Percentiles rank a stretch among this genome's conserved stretches.
Evolutionary conservation across 108 stramenopile species (phyloP).

Genomic region (Fragilaria crotonensis): DNA sequence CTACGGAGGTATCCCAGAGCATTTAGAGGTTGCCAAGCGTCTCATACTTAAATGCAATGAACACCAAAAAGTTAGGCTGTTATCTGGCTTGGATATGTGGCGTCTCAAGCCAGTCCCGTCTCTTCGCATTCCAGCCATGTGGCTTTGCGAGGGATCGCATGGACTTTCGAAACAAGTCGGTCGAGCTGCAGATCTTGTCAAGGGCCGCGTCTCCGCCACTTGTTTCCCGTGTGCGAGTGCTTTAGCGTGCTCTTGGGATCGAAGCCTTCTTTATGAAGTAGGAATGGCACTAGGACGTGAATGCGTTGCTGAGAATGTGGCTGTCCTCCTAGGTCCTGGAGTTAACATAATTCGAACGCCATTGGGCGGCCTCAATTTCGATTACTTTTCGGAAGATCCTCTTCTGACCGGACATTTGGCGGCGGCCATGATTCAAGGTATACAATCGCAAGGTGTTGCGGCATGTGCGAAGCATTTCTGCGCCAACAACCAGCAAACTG

Average conservation of each 20-base stretch:
- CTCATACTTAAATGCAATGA: not conserved
- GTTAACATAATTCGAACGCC: conserved; percentile 60
- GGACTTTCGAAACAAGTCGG: not conserved
- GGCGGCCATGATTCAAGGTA: conserved; percentile 30
- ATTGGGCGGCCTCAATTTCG: conserved; percentile 52
- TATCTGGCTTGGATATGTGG: not conserved
- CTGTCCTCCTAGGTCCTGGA: conserved; percentile 52
- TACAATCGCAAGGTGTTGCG: conserved; percentile 38
- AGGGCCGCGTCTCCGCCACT: conserved; percentile 22
- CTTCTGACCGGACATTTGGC: conserved; percentile 34
- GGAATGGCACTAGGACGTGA: conserved; percentile 30
- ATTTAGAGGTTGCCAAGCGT: not conserved
- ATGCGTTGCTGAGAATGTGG: conserved; percentile 21
- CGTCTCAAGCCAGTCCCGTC: not conserved
- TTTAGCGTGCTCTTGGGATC: conserved; percentile 33
- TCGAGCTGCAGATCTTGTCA: not conserved
- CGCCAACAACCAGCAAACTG: conserved; percentile 59
- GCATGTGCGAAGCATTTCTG: conserved; percentile 65
- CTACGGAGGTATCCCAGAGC: not conserved
- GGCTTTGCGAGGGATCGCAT: conserved; percentile 19
- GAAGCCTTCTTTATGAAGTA: conserved; percentile 7
- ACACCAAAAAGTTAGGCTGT: not conserved
- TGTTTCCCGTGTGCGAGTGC: conserved; percentile 45
- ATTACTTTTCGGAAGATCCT: conserved; percentile 76
- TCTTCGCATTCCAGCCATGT: conserved; percentile 2